A percentile compares a stretch with the other conserved stretches of the same genome.
These are phyloP conservation scores for Isochrysis galbana DNA, from an alignment of 78 protist species.

Conservation along the genomic window DNA sequence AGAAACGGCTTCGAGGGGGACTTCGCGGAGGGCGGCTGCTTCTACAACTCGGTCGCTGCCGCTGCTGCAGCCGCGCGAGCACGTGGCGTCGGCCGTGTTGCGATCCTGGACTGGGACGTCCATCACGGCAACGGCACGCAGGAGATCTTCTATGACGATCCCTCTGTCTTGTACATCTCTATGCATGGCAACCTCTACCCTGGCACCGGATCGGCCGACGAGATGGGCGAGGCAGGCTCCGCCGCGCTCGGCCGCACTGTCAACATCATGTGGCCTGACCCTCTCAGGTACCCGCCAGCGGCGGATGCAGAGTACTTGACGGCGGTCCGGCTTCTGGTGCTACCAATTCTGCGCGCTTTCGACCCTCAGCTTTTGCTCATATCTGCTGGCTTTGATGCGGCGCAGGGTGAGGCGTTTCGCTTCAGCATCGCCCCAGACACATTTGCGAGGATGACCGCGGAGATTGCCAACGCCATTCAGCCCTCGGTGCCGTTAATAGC, in stretches of 20 bases:
- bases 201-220: background rate
- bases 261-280: background rate
- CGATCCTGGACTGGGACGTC: constrained; percentile 82
- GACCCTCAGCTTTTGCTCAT: constrained; percentile 65
- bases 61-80: background rate
- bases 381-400: constrained; percentile 77
- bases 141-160: constrained; percentile 68
- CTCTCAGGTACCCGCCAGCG: background rate
- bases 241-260: background rate
- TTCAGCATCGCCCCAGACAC: background rate
- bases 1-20: background rate
- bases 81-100: background rate
- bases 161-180: constrained; percentile 61
- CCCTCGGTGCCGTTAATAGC: background rate
- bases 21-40: background rate
- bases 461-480: background rate
- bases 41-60: background rate
- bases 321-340: constrained; percentile 49
- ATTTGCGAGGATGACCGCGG: background rate
- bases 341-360: constrained; percentile 51
- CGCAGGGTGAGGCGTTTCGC: background rate
- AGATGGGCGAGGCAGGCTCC: background rate
- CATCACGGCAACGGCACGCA: constrained; percentile 90
- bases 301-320: constrained; percentile 28
- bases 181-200: constrained; percentile 43